Conservation (phyloP, 805 yeast genomes). For the Saturnispora silvae region DNA sequence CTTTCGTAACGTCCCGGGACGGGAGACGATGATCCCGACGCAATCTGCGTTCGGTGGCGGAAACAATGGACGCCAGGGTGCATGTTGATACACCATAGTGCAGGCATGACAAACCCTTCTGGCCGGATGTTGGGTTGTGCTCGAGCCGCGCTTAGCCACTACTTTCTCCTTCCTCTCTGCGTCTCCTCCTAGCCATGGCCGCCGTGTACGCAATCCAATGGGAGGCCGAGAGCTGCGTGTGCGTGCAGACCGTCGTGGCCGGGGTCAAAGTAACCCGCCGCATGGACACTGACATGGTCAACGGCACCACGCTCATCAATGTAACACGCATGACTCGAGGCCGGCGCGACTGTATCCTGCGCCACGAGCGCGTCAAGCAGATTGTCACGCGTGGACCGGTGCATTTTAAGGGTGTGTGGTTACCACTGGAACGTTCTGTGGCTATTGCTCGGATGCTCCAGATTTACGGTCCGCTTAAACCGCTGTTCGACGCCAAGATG, state of each 20-base stretch:
- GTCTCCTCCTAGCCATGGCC: too few relatives aligned
- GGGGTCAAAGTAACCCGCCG: conserved; percentile 54
- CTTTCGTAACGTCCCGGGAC: too few relatives aligned
- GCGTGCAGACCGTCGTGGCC: conserved; percentile 60
- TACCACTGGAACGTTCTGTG: conserved; percentile 28
- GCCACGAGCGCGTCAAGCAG: conserved; percentile 51
- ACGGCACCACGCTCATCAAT: conserved; percentile 55
- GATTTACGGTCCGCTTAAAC: not conserved
- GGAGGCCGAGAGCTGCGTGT: conserved; percentile 60
- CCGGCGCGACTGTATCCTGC: conserved; percentile 58
- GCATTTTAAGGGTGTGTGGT: conserved; percentile 66
- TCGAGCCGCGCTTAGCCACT: too few relatives aligned
- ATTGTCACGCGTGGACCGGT: conserved; percentile 64
- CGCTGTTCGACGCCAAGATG: not conserved
- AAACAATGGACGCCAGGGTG: too few relatives aligned
- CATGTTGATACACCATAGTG: too few relatives aligned
- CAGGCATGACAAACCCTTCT: too few relatives aligned
- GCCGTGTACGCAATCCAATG: too few relatives aligned
- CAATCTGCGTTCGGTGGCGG: too few relatives aligned
- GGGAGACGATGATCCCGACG: too few relatives aligned
- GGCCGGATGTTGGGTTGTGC: too few relatives aligned
- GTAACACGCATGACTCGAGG: conserved; percentile 67
- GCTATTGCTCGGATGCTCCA: not conserved
- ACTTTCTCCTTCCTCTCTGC: too few relatives aligned
- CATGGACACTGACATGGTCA: conserved; percentile 60